Evolutionary conservation across 495 filamentous ascomycete genomes (phyloP).

Genomic region (Penicillium bovifimosum): DNA sequence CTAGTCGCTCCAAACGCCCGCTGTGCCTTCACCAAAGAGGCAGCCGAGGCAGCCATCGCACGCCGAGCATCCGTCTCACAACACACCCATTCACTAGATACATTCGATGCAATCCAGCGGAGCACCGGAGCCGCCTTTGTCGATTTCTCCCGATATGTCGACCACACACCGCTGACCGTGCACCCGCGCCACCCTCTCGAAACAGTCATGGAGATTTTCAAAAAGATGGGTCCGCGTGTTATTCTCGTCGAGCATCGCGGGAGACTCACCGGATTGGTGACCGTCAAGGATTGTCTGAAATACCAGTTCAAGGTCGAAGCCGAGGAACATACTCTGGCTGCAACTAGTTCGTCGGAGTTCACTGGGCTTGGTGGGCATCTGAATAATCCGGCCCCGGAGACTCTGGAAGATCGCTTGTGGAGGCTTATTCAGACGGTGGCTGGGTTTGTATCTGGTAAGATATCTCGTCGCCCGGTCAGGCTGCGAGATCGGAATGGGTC

Average conservation of each 20-base stretch:
- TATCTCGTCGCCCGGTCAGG: slow-evolving; percentile 14
- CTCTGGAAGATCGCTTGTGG: slow-evolving; percentile 65
- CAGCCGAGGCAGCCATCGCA: slow-evolving; percentile 35
- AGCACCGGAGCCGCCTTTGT: slow-evolving; percentile 54
- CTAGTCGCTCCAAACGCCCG: slow-evolving; percentile 60
- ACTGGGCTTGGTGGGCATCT: slow-evolving; percentile 29
- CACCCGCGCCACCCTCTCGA: slow-evolving; percentile 90
- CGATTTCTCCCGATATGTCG: slow-evolving; percentile 84
- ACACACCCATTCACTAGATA: slow-evolving; percentile 44
- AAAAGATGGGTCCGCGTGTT: slow-evolving; percentile 93
- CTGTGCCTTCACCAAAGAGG: slow-evolving; percentile 74
- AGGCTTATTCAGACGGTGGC: slow-evolving; percentile 51
- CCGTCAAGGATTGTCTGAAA: slow-evolving; percentile 94
- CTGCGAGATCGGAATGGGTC: slow-evolving; percentile 46
- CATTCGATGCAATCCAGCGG: slow-evolving; percentile 58
- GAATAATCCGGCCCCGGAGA: slow-evolving; percentile 21
- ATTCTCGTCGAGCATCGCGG: slow-evolving; percentile 91
- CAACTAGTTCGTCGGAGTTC: slow-evolving; percentile 42
- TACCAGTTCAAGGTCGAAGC: slow-evolving; percentile 97
- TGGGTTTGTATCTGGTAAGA: slow-evolving; percentile 17
- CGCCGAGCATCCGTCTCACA: slow-evolving; percentile 30
- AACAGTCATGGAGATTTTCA: slow-evolving; percentile 98
- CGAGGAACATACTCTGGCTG: slow-evolving; percentile 62
- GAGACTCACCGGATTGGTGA: slow-evolving; percentile 76
- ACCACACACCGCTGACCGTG: slow-evolving; percentile 83